Evolutionary conservation across 225 moss, liverwort and hornwort genomes (phyloP), one percentile per base, ranked within the genome.

Genomic region (Pseudoscleropodium purum): DNA sequence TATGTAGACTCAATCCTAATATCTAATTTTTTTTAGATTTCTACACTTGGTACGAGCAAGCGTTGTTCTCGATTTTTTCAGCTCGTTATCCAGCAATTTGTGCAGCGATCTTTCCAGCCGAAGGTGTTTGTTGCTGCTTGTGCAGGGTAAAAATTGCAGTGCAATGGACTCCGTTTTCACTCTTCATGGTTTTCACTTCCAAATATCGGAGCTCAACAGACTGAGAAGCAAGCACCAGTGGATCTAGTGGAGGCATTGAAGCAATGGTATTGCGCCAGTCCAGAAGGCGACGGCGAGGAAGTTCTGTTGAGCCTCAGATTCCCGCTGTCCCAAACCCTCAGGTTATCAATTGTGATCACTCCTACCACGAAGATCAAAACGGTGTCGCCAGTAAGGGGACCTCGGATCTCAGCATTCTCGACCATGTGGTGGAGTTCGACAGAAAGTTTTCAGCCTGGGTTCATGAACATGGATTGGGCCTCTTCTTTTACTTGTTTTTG

Each of bases 391-490:
- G n/a, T 17, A 72, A 88, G 62, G 31, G 56, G 7, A 26, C 59
- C 29, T 84, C 85, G 17, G 13, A 88, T 39, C 73, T 37, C 39
- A 92, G 85, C 75, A 30, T 92, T 83, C 88, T 92, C 7, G 91
- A 92, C 45, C 81, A 88, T 54, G 79, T 97, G 11, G 93, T 95
- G 59, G 90, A 93, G 18, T 91, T 96, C 43, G 97, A 97, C 93
- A 91, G 90, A 63, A 90, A 91, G 51, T 82, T 97, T 65, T 97
- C 96, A 4, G 89, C 93, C n/a, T 91, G 91, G 91, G 93, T 97
- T 49, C 95, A 96, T 16, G 92, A 91, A n/a, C 88, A 93, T 57
- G 95, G 95, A 26, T 63, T 91, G 86, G 89, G 90, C 74, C 65
- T 95, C 75, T 95, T 95, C 60, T 94, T 95, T 49, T 93, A 90